Percentiles rank a stretch among this genome's conserved stretches.
phyloP scores from a whole-genome alignment of 169 alveolate species.

The Amoebophrya sp. region DNA sequence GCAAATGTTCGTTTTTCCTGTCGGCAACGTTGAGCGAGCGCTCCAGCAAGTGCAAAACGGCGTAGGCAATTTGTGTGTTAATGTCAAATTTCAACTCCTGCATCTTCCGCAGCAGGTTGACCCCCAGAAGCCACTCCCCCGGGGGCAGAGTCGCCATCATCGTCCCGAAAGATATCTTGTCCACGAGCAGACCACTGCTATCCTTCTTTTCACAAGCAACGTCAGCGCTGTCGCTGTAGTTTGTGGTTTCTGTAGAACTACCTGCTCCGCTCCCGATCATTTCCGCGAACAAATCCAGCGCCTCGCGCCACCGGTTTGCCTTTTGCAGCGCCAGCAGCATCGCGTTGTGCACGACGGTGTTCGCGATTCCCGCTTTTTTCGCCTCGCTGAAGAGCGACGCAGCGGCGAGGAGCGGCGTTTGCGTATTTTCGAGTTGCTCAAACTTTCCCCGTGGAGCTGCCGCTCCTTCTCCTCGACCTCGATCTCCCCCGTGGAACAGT shows the following conservation, averaged over 20 bases:
- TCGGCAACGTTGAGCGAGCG: too few relatives aligned
- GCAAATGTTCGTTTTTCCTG: too few relatives aligned
- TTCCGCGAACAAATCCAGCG: background rate
- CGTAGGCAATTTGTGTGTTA: background rate
- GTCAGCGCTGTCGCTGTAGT: background rate
- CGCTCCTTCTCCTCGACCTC: too few relatives aligned
- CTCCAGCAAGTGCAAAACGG: background rate
- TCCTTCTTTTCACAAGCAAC: background rate
- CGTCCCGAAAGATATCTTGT: background rate
- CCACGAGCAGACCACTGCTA: background rate
- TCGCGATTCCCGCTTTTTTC: background rate
- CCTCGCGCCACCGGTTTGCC: background rate
- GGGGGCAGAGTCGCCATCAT: background rate
- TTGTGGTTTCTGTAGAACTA: background rate
- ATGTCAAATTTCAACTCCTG: background rate
- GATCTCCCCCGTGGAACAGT: too few relatives aligned
- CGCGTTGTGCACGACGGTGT: background rate
- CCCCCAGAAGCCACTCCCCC: background rate
- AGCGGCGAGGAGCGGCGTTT: background rate
- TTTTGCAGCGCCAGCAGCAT: background rate
- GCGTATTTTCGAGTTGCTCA: too few relatives aligned
- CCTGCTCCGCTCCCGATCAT: background rate
- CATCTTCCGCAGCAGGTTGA: background rate
- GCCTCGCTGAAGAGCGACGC: background rate
- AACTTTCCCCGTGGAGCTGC: too few relatives aligned